phyloP scores from a whole-genome alignment of 2,329 filamentous ascomycete genomes.

The Microcyclospora pomicola region DNA sequence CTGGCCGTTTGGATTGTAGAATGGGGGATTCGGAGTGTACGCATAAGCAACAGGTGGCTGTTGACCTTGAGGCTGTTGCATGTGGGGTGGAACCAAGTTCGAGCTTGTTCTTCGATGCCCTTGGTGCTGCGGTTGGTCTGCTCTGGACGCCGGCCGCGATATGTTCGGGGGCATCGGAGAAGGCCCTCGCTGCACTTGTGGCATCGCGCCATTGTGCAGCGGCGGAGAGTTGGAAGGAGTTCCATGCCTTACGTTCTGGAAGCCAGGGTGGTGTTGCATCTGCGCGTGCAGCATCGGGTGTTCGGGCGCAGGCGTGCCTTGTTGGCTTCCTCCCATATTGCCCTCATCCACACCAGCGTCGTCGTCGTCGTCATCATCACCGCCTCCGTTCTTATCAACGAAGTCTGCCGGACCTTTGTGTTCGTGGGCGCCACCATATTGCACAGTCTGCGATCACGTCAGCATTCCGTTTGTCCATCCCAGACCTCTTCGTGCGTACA shows the following conservation, averaged over 20 bases:
- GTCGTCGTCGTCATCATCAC: conserved; percentile 67
- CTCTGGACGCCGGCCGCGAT: conserved; percentile 68
- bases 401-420: conserved; percentile 94
- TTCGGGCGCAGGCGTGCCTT: conserved; percentile 55
- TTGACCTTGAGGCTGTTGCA: conserved; percentile 43
- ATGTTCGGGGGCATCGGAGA: conserved; percentile 68
- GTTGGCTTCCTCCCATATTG: conserved; percentile 35
- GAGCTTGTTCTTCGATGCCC: conserved; percentile 59
- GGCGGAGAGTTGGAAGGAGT: conserved; percentile 82
- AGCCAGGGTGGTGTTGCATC: conserved; percentile 43
- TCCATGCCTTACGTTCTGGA: conserved; percentile 67
- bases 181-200: conserved; percentile 57
- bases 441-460: conserved; percentile 33
- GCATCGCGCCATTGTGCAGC: conserved; percentile 56
- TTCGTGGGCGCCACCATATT: conserved; percentile 78
- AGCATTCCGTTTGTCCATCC: conserved; percentile 9
- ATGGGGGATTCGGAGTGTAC: conserved; percentile 73
- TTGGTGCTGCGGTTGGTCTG: conserved; percentile 39
- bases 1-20: conserved; percentile 56
- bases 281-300: conserved; percentile 30
- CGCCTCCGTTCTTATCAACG: conserved; percentile 56
- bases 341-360: conserved; percentile 49
- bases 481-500: conserved; percentile 41
- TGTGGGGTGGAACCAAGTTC: conserved; percentile 52
- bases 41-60: conserved; percentile 50